phyloP scores from a whole-genome alignment of 73 alveolate species.

The Paramecium primaurelia region DNA sequence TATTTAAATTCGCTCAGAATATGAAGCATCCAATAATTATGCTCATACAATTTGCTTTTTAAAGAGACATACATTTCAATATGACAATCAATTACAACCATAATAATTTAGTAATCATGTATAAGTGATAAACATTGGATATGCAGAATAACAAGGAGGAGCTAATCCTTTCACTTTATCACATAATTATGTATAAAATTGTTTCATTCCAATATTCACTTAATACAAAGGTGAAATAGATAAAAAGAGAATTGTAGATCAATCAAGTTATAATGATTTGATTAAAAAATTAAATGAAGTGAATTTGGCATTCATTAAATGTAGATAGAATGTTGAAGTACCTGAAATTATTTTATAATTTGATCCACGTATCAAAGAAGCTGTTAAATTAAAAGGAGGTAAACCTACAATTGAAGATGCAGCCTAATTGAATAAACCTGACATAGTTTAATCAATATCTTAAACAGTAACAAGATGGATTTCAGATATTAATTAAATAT shows the following conservation, averaged over 20 bases:
- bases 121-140: slow-evolving; percentile 77
- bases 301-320: slow-evolving; percentile 70
- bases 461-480: slow-evolving; percentile 82
- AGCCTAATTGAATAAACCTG: slow-evolving; percentile 62
- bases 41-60: slow-evolving; percentile 37
- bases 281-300: slow-evolving; percentile 72
- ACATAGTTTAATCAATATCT: slow-evolving; percentile 60
- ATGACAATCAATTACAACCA: background rate
- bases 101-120: background rate
- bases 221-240: slow-evolving; percentile 64
- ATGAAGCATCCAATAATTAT: slow-evolving; percentile 15
- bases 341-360: slow-evolving; percentile 73
- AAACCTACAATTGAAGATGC: slow-evolving; percentile 67
- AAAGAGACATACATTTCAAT: slow-evolving; percentile 28
- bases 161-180: slow-evolving; percentile 71
- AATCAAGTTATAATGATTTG: slow-evolving; percentile 65
- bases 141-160: slow-evolving; percentile 67
- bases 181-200: slow-evolving; percentile 73
- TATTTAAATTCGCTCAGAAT: slow-evolving; percentile 13
- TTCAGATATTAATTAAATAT: slow-evolving; percentile 72
- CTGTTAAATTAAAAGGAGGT: slow-evolving; percentile 40
- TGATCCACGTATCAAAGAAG: slow-evolving; percentile 63
- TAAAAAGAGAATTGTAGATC: slow-evolving; percentile 55
- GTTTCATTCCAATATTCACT: slow-evolving; percentile 75
- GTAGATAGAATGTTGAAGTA: slow-evolving; percentile 74